Evolutionary conservation across 495 filamentous ascomycete species (phyloP), one percentile per base, ranked within the genome.

Genomic region (Neurospora sublineolata): DNA sequence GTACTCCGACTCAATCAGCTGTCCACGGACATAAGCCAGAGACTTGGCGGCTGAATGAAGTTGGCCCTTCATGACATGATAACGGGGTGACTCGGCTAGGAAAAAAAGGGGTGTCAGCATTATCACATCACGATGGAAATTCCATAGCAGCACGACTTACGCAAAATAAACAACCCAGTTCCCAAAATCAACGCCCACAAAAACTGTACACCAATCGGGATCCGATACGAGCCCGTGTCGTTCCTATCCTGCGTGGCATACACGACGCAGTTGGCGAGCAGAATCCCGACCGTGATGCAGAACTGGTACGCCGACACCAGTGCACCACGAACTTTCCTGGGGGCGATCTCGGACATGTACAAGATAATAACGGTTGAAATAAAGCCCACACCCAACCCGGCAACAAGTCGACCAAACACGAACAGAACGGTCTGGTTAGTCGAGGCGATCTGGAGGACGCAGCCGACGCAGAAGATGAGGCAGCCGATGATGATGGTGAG

Each of bases 281-380:
- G 83, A 72, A 94, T 84, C 74, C 90, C 90, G 68, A 93, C 84
- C 23, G 90, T 93, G 75, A 92, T 87, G 78, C 88, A 91, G 83
- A 93, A 92, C 79, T 93, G 91, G 80, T 92, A 93, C 12, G 87
- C 88, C 0, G 89, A 86, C n/a, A 93, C 90, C 52, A 93, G 84
- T 16, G 90, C 89, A 74, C 91, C 91, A 75, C 91, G 88, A 69
- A 92, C 85, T 72, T 87, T 88, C 75, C 87, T 84, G 38, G 91
- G 90, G 6, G 82, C 81, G 37, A 84, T 83, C 79, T 92, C 90
- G 27, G 88, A 89, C 90, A 92, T 92, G 84, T 92, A 92, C 23
- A 92, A 80, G 73, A 92, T 89, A 75, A 92, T 86, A 74, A 90
- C 86, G 72, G 90, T 88, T 0, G 89, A 91, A 58, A 91, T 89